Evolutionary conservation across 106 monocot species (phyloP).

Genomic region (Dactylorhiza incarnata): DNA sequence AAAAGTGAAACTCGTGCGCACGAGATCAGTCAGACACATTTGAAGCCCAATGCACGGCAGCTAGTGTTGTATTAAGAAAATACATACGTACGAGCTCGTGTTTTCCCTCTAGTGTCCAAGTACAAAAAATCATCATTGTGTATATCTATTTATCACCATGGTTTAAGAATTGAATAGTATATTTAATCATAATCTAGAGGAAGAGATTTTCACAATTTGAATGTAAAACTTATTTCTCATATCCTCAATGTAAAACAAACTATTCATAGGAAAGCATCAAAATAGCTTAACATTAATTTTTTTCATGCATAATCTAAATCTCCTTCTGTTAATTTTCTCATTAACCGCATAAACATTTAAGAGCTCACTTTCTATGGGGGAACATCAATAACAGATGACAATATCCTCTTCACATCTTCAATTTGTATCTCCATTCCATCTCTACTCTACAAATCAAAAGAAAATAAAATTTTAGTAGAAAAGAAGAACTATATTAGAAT

Average conservation of each 20-base stretch:
- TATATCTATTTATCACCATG: too few relatives aligned
- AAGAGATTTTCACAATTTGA: too few relatives aligned
- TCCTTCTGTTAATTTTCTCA: not conserved
- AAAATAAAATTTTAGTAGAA: not conserved
- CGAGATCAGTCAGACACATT: too few relatives aligned
- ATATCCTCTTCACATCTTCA: not conserved
- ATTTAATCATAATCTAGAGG: too few relatives aligned
- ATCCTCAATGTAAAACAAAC: not conserved
- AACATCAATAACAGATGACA: not conserved
- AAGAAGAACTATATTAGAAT: not conserved
- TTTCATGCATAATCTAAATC: not conserved
- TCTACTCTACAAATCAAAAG: not conserved
- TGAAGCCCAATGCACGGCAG: too few relatives aligned
- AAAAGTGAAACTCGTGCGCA: too few relatives aligned
- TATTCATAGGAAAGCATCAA: not conserved
- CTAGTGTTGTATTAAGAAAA: too few relatives aligned
- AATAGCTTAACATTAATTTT: not conserved
- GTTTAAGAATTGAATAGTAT: too few relatives aligned
- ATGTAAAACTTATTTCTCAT: too few relatives aligned
- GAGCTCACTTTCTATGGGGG: not conserved
- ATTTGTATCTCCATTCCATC: conserved; percentile 5
- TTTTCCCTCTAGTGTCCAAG: too few relatives aligned
- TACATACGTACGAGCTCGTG: too few relatives aligned
- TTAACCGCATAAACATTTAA: not conserved
- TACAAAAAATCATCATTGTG: too few relatives aligned